Percentiles rank a stretch among this genome's conserved stretches.
These are phyloP conservation scores for Fraxinus baroniana DNA, from an alignment of 305 asterid genomes.

Conservation along the genomic window DNA sequence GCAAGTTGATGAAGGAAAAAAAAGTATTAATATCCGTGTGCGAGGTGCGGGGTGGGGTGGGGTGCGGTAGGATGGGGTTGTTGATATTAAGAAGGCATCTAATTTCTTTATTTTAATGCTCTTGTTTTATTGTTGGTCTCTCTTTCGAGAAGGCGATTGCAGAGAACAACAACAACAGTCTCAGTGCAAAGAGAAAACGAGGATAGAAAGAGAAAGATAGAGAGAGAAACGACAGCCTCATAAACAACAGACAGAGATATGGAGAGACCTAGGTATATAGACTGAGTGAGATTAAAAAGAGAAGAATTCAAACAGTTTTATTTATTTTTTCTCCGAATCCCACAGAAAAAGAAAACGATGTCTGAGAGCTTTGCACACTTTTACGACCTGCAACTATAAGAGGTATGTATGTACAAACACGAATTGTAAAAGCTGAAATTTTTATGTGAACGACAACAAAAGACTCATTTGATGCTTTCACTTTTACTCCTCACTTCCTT, in stretches of 20 bases:
- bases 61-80: background rate
- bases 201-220: conserved; percentile 36
- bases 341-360: conserved; percentile 86
- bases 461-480: conserved; percentile 45
- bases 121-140: conserved; percentile 37
- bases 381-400: conserved; percentile 68
- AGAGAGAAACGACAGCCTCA: conserved; percentile 50
- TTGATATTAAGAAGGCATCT: conserved; percentile 30
- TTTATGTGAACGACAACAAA: conserved; percentile 26
- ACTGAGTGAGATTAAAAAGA: conserved; percentile 10
- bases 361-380: conserved; percentile 62
- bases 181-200: conserved; percentile 39
- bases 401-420: conserved; percentile 45
- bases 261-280: conserved; percentile 4
- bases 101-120: conserved; percentile 15
- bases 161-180: conserved; percentile 52
- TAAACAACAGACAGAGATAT: conserved; percentile 44
- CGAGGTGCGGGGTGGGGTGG: background rate
- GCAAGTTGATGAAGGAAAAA: conserved; percentile 39
- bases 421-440: conserved; percentile 44
- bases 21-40: background rate
- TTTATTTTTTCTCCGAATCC: conserved; percentile 36
- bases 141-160: conserved; percentile 76
- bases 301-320: conserved; percentile 12
- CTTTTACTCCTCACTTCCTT: conserved; percentile 45